Evolutionary conservation across 225 moss, liverwort and hornwort species (phyloP), one percentile per base, ranked within the genome.

Genomic region (Thuidium tamariscinum): DNA sequence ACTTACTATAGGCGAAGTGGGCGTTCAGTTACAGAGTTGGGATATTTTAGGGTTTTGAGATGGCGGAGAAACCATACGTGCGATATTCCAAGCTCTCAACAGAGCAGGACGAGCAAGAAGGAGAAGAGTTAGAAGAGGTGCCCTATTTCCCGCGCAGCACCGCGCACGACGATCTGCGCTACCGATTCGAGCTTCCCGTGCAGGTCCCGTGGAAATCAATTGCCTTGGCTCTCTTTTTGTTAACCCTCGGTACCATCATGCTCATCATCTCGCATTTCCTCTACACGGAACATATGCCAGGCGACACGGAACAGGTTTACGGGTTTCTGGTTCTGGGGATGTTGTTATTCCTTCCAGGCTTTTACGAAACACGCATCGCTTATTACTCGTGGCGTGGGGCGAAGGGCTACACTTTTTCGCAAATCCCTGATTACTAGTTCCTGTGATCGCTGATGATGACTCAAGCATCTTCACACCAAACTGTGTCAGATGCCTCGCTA

Each of bases 351-450:
- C 92, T 99, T 29, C 99, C 99, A 13, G 99, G 97, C 29, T 99
- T 99, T 88, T 99, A 99, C 75, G 99, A 99, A 91, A 97, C 95
- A 25, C 94, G 95, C 86, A 95, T 97, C n/a, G 97, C 97, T 20
- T 97, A 97, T 86, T 97, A 97, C 61, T 92, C 95, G 25, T 97
- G 95, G 95, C 95, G 97, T 42, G 94, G 95, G 29, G 95, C 88
- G 34, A 90, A 92, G 48, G 95, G 93, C 67, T 97, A 94, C 88
- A 84, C 80, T 3, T 97, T 89, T 80, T 93, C 95, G 17, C 93
- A 93, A 68, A 95, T 97, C 26, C 94, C 95, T 10, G 92, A 93
- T 2, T 94, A 94, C 81, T 97, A 85, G 69, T n/a, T 86, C 64
- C 52, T 82, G 86, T 16, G n/a, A 57, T 61, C 48, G n/a, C 56